These are phyloP conservation scores for Sporisorium graminicola DNA, from an alignment of 1,284 basidiomycete species.

Conservation along the genomic window DNA sequence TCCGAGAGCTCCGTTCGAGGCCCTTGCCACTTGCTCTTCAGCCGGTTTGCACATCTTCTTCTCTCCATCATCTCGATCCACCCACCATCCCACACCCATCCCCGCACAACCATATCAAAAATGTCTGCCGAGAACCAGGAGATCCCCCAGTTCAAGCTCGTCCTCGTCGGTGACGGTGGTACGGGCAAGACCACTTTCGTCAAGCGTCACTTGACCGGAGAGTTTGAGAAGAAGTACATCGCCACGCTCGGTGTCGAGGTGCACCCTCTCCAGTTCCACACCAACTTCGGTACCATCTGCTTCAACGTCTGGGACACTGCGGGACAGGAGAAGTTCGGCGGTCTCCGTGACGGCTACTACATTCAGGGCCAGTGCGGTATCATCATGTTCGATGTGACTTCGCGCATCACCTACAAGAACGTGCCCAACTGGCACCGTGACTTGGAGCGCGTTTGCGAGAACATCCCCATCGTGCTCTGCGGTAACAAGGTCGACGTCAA, in stretches of 20 bases:
- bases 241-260: conserved; percentile 99
- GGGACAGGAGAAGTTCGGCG: conserved; percentile 95
- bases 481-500: conserved; percentile 99
- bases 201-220: conserved; percentile 92
- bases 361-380: conserved; percentile 92
- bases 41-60: too few relatives aligned
- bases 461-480: conserved; percentile 98
- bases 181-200: conserved; percentile 79
- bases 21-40: conserved; percentile 19
- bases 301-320: conserved; percentile 99
- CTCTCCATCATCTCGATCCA: conserved; percentile 4
- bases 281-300: conserved; percentile 98
- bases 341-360: conserved; percentile 69
- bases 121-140: conserved; percentile 56
- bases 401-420: conserved; percentile 99
- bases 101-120: conserved; percentile 9
- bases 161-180: conserved; percentile 97
- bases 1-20: conserved; percentile 1
- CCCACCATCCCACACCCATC: not conserved
- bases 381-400: conserved; percentile 99
- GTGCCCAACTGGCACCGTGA: conserved; percentile 99
- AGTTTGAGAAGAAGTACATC: conserved; percentile 99
- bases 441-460: conserved; percentile 98
- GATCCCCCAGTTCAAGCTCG: conserved; percentile 97
- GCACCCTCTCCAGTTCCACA: conserved; percentile 93